These are phyloP conservation scores for Mucor saturninus DNA, from an alignment of 371 early-diverging fungal species.

Conservation along the genomic window DNA sequence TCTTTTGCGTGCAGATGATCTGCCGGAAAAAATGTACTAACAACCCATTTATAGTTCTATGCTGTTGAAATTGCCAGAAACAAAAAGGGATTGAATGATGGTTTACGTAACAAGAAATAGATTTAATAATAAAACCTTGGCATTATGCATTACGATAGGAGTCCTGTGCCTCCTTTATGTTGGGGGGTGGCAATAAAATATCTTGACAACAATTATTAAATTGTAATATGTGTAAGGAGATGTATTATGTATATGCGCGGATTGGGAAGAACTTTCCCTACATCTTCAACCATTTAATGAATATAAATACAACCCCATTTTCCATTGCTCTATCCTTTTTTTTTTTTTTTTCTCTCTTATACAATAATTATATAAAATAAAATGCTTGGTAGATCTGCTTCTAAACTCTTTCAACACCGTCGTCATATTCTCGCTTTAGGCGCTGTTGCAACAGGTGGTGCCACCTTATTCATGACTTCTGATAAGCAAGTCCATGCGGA, in stretches of 20 bases:
- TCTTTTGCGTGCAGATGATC: no score
- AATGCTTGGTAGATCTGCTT: constrained; percentile 46
- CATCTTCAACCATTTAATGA: background rate
- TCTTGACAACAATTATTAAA: constrained; percentile 7
- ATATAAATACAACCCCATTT: background rate
- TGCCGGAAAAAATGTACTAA: background rate
- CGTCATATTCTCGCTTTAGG: constrained; percentile 36
- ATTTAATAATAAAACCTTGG: constrained; percentile 14
- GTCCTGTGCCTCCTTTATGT: background rate
- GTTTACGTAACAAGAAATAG: constrained; percentile 35
- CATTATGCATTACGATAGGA: constrained; percentile 3
- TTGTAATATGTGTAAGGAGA: background rate
- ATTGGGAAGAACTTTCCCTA: constrained; percentile 20
- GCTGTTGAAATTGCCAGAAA: constrained; percentile 91
- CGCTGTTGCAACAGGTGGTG: constrained; percentile 43
- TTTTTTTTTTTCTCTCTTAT: constrained; percentile 1
- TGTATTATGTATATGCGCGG: background rate
- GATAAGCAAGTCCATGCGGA: constrained; percentile 45
- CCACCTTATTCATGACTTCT: constrained; percentile 29
- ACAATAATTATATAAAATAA: background rate
- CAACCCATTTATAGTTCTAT: constrained; percentile 66
- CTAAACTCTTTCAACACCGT: constrained; percentile 30
- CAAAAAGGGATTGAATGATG: constrained; percentile 75
- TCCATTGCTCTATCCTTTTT: background rate
- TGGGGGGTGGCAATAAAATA: constrained; percentile 4